Percentiles rank a stretch among this genome's conserved stretches.
phyloP scores from a whole-genome alignment of 768 basidiomycete genomes.

The Trametes villosa region DNA sequence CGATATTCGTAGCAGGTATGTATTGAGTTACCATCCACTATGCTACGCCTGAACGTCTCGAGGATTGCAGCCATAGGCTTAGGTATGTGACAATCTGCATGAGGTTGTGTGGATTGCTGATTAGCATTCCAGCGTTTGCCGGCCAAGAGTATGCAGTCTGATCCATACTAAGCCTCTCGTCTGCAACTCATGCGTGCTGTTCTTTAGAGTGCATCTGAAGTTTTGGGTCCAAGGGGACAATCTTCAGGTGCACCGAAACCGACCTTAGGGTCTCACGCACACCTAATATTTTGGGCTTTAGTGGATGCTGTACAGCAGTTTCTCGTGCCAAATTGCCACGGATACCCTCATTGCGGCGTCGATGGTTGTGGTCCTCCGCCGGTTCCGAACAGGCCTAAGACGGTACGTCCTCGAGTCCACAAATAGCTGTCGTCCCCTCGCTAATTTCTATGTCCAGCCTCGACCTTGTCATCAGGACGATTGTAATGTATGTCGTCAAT shows the following conservation, averaged over 20 bases:
- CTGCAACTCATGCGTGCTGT: background rate
- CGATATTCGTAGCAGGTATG: background rate
- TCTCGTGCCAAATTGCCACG: slow-evolving; percentile 5
- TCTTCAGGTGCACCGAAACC: background rate
- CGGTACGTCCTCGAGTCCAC: background rate
- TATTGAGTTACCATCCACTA: background rate
- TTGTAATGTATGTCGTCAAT: slow-evolving; percentile 9
- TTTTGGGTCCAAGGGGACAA: background rate
- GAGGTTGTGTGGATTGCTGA: background rate
- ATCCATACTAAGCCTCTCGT: background rate
- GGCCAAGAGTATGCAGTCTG: background rate
- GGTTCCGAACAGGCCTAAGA: slow-evolving; percentile 8
- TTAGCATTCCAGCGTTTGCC: background rate
- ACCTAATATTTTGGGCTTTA: background rate
- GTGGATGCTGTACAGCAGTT: slow-evolving; percentile 9
- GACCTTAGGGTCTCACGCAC: background rate
- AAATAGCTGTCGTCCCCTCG: background rate
- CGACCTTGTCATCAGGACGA: slow-evolving; percentile 3
- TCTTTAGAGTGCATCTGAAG: background rate
- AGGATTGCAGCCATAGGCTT: background rate
- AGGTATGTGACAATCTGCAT: background rate
- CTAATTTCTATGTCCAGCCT: background rate
- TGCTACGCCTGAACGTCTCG: background rate
- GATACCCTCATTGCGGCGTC: background rate
- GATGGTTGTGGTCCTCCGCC: slow-evolving; percentile 1